A percentile compares a stretch with the other conserved stretches of the same genome.
phyloP scores from a whole-genome alignment of 1,284 basidiomycete genomes.

The Ustilago hordei region DNA sequence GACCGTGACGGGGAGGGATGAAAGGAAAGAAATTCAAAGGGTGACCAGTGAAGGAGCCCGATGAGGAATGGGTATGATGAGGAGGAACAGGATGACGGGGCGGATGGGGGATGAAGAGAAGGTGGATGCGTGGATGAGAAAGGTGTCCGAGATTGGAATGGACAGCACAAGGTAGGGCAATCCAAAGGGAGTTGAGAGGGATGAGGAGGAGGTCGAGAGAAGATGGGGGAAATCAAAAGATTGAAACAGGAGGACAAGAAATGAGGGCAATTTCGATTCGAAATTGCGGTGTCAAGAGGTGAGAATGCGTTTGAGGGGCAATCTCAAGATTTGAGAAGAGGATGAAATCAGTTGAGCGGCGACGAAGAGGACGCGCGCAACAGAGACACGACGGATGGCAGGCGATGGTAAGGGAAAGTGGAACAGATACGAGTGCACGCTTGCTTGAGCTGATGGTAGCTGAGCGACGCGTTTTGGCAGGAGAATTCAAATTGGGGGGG shows the following conservation, averaged over 20 bases:
- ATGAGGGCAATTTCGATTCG: background rate
- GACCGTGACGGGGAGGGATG: slow-evolving; percentile 10
- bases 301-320: slow-evolving; percentile 7
- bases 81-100: slow-evolving; percentile 8
- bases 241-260: slow-evolving; percentile 6
- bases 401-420: slow-evolving; percentile 34
- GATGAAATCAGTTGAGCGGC: slow-evolving; percentile 24
- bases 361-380: slow-evolving; percentile 40
- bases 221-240: slow-evolving; percentile 2
- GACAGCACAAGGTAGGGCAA: slow-evolving; percentile 14
- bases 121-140: slow-evolving; percentile 38
- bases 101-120: slow-evolving; percentile 15
- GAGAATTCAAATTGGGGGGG: slow-evolving; percentile 44
- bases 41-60: slow-evolving; percentile 36
- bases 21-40: slow-evolving; percentile 14
- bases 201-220: slow-evolving; percentile 4
- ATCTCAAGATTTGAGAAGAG: slow-evolving; percentile 14
- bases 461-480: slow-evolving; percentile 47
- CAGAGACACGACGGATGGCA: slow-evolving; percentile 15
- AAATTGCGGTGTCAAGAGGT: background rate
- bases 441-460: slow-evolving; percentile 38
- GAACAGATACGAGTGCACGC: slow-evolving; percentile 36
- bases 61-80: background rate
- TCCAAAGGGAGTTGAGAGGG: slow-evolving; percentile 6
- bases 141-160: slow-evolving; percentile 19